Base-by-base conservation (phyloP, 179 eudicot genomes). In the Pouteria campechiana region DNA sequence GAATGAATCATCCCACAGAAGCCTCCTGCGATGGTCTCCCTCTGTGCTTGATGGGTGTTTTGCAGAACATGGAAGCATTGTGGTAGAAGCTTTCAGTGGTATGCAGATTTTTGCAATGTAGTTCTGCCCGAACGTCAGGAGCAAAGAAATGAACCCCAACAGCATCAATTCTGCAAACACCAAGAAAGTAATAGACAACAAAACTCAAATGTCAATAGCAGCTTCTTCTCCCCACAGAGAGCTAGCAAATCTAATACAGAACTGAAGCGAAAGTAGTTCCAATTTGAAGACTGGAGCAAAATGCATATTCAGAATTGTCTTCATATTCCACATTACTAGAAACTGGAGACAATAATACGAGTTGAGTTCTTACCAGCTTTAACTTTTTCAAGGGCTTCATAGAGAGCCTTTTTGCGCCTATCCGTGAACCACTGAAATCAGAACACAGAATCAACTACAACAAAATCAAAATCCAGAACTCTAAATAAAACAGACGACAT, bases 131-230 rank as follows among this genome's bases (percentile, higher is more conserved):
- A 89, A 89, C 51, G 94, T 88, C 58, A 89, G 70, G 9, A 75
- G 37, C 7, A 89, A 75, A 9, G 97, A 89, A 19, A 89, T 89
- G 67, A 89, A 89, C 41, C 97, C 97, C 25, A 89, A 56, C 30
- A 81, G 57, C 97, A 89, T 89, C 76, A 85, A 74, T 69, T 89
- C 97, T 89, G 78, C 69, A 41, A 39, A 33, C 44, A 54, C 17
- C 10, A 20, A 33, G 31, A 21, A 3, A 43, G n/a, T n/a, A n/a
- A n/a, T n/a, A n/a, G n/a, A n/a, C n/a, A n/a, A n/a, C n/a, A n/a
- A n/a, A n/a, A n/a, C n/a, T n/a, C n/a, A n/a, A n/a, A n/a, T n/a
- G n/a, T n/a, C n/a, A n/a, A n/a, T n/a, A n/a, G n/a, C n/a, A n/a
- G n/a, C n/a, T n/a, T n/a, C n/a, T n/a, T n/a, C n/a, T n/a, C n/a